A percentile compares a stretch with the other conserved stretches of the same genome.
phyloP scores from a whole-genome alignment of 306 rosid species.

The Quercus aquifolioides region DNA sequence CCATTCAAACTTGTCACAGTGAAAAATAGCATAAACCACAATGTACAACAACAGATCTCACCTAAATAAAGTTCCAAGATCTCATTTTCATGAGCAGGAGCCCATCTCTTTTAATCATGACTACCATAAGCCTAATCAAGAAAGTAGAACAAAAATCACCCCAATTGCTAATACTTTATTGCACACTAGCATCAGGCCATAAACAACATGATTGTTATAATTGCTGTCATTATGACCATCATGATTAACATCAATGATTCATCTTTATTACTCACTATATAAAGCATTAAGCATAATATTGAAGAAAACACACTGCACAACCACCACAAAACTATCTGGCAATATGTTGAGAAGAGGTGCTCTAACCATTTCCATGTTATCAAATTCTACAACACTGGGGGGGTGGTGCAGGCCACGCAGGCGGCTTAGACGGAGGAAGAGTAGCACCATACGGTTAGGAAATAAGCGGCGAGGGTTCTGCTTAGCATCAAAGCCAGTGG shows the following conservation, averaged over 20 bases:
- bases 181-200: conserved; percentile 53
- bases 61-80: conserved; percentile 1
- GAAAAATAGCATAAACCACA: background rate
- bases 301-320: background rate
- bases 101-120: conserved; percentile 53
- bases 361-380: conserved; percentile 47
- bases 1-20: background rate
- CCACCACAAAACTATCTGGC: background rate
- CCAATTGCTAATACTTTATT: conserved; percentile 35
- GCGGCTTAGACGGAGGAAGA: conserved; percentile 54
- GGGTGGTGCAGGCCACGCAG: conserved; percentile 59
- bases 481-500: conserved; percentile 51
- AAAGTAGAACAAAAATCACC: conserved; percentile 25
- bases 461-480: conserved; percentile 66
- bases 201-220: conserved; percentile 60
- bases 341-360: conserved; percentile 58
- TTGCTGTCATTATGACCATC: conserved; percentile 69
- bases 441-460: conserved; percentile 67
- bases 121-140: conserved; percentile 54
- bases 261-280: conserved; percentile 46
- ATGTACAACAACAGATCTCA: conserved; percentile 3
- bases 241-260: conserved; percentile 40
- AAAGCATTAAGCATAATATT: conserved; percentile 15
- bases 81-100: conserved; percentile 19
- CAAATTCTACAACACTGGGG: conserved; percentile 43